Base-by-base conservation (phyloP, 768 basidiomycete species). In the Tephrocybe sp. region DNA sequence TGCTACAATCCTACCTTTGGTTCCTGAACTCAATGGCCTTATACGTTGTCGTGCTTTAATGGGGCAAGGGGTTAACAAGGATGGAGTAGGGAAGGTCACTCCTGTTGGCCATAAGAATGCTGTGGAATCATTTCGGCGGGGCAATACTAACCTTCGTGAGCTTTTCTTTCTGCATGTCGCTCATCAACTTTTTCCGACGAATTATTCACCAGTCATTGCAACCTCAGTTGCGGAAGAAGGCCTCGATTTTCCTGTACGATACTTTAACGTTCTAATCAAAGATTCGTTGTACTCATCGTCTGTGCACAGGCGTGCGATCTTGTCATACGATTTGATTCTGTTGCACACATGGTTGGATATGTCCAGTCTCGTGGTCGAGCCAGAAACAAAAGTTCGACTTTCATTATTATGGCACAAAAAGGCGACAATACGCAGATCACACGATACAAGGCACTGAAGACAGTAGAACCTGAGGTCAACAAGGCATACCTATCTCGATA, bases 191-290 rank as follows among this genome's bases (percentile, higher is more conserved):
- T 6, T 17, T 57, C 8, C 13, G 23, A 9, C 45, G 34, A 10
- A 16, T 49, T 9, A 30, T 39, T 32, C n/a, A n/a, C 31, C 52
- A 84, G 86, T 94, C 17, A 74, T 94, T 55, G 88, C 91, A 4
- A 93, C 91, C 0, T 84, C 85, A 5, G 91, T 95, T 12, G 93
- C 91, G 0, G 93, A 96, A 66, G 93, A 96, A 71, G 93, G 93
- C 0, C 76, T 96, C 14, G 92, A 96, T 64, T 92, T 96, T 69
- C 87, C 87, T 19, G 86, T 87, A 61, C 14, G 42, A 22, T 33
- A n/a, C 33, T 1, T 30, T 13, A 30, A 5, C 36, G 16, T 34
- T 13, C 33, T 36, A 19, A 5, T 53, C 26, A 31, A 39, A 48
- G 20, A 23, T 10, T 32, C 32, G 9, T 20, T 23, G 33, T 5